Conservation (phyloP, 305 asterid genomes). For the Ilex paraguariensis region DNA sequence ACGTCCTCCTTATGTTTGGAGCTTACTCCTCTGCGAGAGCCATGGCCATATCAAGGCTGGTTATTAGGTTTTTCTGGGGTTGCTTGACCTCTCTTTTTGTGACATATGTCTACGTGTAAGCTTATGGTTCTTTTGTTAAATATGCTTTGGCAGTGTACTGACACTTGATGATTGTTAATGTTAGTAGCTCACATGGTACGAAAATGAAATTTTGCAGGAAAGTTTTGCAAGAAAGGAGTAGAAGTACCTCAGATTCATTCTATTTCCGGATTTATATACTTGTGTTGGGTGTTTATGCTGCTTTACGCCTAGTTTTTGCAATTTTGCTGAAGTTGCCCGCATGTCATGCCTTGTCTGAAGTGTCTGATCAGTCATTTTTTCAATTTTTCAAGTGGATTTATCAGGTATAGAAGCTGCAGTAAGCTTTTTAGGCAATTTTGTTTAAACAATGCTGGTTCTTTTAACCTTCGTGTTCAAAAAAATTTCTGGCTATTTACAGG, state of each 20-base stretch:
- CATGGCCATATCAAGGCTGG: slow-evolving; percentile 95
- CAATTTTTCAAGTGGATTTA: slow-evolving; percentile 99
- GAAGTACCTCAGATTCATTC: slow-evolving; percentile 50
- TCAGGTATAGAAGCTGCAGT: slow-evolving; percentile 42
- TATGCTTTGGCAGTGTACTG: background rate
- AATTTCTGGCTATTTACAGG: slow-evolving; percentile 47
- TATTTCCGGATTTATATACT: slow-evolving; percentile 92
- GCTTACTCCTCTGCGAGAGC: slow-evolving; percentile 94
- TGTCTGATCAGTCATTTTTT: slow-evolving; percentile 89
- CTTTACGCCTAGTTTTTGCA: slow-evolving; percentile 64
- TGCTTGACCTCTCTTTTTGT: slow-evolving; percentile 69
- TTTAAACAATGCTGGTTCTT: background rate
- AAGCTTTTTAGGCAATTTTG: background rate
- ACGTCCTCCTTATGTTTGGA: slow-evolving; percentile 90
- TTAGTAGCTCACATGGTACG: background rate
- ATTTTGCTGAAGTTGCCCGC: slow-evolving; percentile 78
- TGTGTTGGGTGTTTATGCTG: slow-evolving; percentile 89
- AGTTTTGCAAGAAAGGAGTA: slow-evolving; percentile 64
- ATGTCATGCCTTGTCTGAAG: slow-evolving; percentile 78
- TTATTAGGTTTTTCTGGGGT: slow-evolving; percentile 93
- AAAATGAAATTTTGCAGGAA: slow-evolving; percentile 47
- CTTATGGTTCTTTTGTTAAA: slow-evolving; percentile 7
- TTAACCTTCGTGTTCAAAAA: slow-evolving; percentile 2
- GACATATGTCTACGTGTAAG: slow-evolving; percentile 80
- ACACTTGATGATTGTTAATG: slow-evolving; percentile 3